These are phyloP conservation scores for Biscogniauxia marginata DNA, from an alignment of 2,329 filamentous ascomycete species.

Conservation along the genomic window DNA sequence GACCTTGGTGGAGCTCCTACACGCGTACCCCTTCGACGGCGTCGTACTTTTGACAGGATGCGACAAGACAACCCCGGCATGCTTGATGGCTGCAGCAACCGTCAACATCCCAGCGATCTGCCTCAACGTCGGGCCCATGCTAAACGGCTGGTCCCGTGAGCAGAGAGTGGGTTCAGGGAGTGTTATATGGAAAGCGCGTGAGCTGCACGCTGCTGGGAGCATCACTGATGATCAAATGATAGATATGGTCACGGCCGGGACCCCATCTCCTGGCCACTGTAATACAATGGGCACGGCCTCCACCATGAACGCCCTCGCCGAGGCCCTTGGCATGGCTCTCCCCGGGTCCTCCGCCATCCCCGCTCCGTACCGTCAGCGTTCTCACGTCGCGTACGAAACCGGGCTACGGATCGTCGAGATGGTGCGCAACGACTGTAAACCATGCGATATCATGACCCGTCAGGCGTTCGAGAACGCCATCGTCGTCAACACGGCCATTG, in stretches of 20 bases:
- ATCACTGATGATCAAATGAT: constrained; percentile 44
- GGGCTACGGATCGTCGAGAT: constrained; percentile 50
- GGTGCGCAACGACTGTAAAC: constrained; percentile 47
- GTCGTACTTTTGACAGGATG: constrained; percentile 51
- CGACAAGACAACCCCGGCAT: constrained; percentile 52
- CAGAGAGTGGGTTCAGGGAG: constrained; percentile 44
- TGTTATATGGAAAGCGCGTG: constrained; percentile 48
- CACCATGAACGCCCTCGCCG: constrained; percentile 52
- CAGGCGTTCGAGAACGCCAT: constrained; percentile 57
- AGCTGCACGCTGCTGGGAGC: constrained; percentile 46
- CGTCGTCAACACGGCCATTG: constrained; percentile 53
- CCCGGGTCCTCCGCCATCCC: constrained; percentile 52
- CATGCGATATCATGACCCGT: constrained; percentile 54
- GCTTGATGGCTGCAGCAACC: constrained; percentile 51
- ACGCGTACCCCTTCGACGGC: constrained; percentile 48
- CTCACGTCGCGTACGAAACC: constrained; percentile 47
- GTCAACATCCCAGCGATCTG: constrained; percentile 51
- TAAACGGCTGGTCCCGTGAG: constrained; percentile 45
- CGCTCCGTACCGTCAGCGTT: constrained; percentile 47
- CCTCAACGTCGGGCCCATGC: constrained; percentile 52
- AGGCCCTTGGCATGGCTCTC: constrained; percentile 52
- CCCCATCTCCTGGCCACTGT: constrained; percentile 48
- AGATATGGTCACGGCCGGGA: constrained; percentile 41
- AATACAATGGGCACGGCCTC: constrained; percentile 55
- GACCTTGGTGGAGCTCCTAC: constrained; percentile 46